These are phyloP conservation scores for Rhododendron kiyosumense DNA, from an alignment of 148 eudicot species.

Conservation along the genomic window DNA sequence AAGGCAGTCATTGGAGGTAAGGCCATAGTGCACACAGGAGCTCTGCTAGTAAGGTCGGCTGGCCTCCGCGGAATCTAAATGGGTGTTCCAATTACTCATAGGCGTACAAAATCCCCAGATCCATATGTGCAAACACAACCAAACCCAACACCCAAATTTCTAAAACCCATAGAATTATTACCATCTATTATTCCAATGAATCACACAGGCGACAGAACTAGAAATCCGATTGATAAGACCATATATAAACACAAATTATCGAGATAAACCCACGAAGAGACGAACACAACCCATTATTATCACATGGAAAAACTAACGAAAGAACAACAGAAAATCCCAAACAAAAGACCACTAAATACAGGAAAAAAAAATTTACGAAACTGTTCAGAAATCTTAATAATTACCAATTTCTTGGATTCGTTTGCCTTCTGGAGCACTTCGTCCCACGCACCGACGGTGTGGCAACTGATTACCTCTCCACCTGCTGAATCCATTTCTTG, in stretches of 20 bases:
- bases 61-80: no score
- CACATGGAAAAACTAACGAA: neutral
- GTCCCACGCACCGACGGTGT: conserved; percentile 29
- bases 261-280: neutral
- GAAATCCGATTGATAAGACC: neutral
- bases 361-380: neutral
- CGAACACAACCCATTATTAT: neutral
- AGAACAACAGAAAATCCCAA: neutral
- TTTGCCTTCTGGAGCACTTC: conserved; percentile 20
- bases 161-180: neutral
- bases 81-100: neutral
- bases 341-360: neutral
- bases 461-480: conserved; percentile 36
- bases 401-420: conserved; percentile 35
- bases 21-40: no score
- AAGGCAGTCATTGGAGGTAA: no score
- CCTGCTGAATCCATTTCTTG: conserved; percentile 20
- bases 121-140: neutral
- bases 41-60: no score
- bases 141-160: neutral
- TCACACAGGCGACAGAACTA: neutral
- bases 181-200: neutral
- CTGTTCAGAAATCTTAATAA: neutral
- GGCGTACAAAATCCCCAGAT: neutral
- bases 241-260: neutral